phyloP scores from a whole-genome alignment of 2,329 filamentous ascomycete species.

The Coniochaeta sp. region DNA sequence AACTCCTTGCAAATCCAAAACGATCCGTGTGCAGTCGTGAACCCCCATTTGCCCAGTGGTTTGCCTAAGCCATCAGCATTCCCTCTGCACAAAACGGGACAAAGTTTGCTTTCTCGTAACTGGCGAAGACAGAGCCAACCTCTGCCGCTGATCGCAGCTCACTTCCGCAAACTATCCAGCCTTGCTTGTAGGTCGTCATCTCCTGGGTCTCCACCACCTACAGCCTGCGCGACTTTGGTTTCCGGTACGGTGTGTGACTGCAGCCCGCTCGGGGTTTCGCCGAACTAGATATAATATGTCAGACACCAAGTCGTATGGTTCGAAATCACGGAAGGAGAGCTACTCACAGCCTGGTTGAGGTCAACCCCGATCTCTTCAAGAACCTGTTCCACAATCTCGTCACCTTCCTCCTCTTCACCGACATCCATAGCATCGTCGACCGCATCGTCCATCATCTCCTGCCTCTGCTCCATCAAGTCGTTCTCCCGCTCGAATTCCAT shows the following conservation, averaged over 20 bases:
- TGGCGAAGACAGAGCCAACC: not conserved
- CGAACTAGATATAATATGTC: slow-evolving; percentile 53
- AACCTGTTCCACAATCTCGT: slow-evolving; percentile 94
- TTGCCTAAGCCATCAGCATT: not conserved
- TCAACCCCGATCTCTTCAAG: slow-evolving; percentile 96
- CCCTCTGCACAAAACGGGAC: not conserved
- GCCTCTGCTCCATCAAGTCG: slow-evolving; percentile 97
- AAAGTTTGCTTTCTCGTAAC: not conserved
- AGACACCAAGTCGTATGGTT: slow-evolving; percentile 12
- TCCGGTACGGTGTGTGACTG: slow-evolving; percentile 68
- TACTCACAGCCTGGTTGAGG: slow-evolving; percentile 75
- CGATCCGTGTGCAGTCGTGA: not conserved
- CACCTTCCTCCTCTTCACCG: slow-evolving; percentile 85
- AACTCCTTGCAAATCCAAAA: slow-evolving; percentile 1
- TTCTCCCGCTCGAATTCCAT: slow-evolving; percentile 99
- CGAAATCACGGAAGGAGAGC: not conserved
- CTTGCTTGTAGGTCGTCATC: slow-evolving; percentile 93
- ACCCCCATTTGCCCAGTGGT: not conserved
- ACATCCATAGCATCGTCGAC: slow-evolving; percentile 95
- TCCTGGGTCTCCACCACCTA: slow-evolving; percentile 57
- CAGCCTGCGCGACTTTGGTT: slow-evolving; percentile 74
- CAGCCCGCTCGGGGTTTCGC: slow-evolving; percentile 80
- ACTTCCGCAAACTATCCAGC: slow-evolving; percentile 73
- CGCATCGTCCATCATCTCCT: slow-evolving; percentile 99
- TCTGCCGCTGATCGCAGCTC: slow-evolving; percentile 8